Evolutionary conservation across 345 rosid genomes (phyloP).

Genomic region (Dipteronia dyeriana): DNA sequence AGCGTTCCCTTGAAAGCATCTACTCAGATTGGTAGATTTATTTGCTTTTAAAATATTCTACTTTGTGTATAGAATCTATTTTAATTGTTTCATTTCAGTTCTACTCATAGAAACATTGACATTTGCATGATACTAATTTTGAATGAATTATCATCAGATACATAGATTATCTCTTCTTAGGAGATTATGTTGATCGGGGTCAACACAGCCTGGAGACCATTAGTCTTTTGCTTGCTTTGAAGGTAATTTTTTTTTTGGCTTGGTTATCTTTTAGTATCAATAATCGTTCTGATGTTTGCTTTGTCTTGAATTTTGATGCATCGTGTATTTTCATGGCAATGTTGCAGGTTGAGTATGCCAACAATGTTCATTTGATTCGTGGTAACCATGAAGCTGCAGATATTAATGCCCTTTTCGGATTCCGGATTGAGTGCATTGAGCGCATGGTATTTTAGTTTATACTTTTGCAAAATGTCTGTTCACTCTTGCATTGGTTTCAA

Average conservation of each 20-base stretch:
- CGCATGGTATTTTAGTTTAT: constrained; percentile 70
- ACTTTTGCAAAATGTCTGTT: constrained; percentile 22
- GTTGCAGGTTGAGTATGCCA: constrained; percentile 85
- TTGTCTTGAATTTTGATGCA: constrained; percentile 20
- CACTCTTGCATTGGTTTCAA: constrained; percentile 20
- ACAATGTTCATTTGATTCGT: constrained; percentile 88
- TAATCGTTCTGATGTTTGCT: constrained; percentile 19
- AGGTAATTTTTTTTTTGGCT: constrained; percentile 52
- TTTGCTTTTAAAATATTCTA: neutral
- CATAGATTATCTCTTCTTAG: constrained; percentile 97
- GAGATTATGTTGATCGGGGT: constrained; percentile 99
- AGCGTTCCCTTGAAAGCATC: neutral
- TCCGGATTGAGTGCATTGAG: constrained; percentile 95
- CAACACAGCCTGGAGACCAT: constrained; percentile 99
- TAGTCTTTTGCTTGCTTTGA: constrained; percentile 88
- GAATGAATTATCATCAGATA: constrained; percentile 58
- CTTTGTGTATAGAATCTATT: neutral
- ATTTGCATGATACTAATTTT: constrained; percentile 25
- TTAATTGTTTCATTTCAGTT: constrained; percentile 6
- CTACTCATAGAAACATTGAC: neutral
- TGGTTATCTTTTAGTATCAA: neutral
- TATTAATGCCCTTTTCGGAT: constrained; percentile 98
- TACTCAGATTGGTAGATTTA: neutral
- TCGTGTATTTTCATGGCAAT: constrained; percentile 22
- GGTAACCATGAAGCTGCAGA: constrained; percentile 99